Percentiles rank a stretch among this genome's conserved stretches.
Conservation (phyloP, 2,329 filamentous ascomycete species). For the Ascochyta fabae region DNA sequence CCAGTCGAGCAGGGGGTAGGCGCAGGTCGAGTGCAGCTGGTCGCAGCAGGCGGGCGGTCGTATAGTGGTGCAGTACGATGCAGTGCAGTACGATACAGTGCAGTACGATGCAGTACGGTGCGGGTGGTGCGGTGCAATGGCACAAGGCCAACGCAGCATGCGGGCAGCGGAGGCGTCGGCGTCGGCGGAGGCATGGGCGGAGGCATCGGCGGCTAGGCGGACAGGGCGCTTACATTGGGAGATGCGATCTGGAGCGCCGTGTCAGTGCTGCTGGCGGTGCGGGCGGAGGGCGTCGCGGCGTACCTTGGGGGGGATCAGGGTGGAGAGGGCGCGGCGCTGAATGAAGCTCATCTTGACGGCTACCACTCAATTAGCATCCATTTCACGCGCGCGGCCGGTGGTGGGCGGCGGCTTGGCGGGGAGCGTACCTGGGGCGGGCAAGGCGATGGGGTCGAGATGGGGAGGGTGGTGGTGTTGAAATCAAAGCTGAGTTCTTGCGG, state of each 20-base stretch:
- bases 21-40: not conserved
- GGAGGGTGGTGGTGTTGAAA: slow-evolving; percentile 40
- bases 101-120: no score
- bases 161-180: not conserved
- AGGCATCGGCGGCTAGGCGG: not conserved
- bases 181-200: slow-evolving; percentile 1
- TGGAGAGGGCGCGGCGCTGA: slow-evolving; percentile 89
- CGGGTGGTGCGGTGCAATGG: no score
- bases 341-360: slow-evolving; percentile 86
- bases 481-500: slow-evolving; percentile 41
- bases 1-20: not conserved
- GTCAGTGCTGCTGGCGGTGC: slow-evolving; percentile 46
- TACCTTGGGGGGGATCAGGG: slow-evolving; percentile 99
- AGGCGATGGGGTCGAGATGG: slow-evolving; percentile 46
- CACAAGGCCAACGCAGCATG: no score
- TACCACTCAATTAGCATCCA: slow-evolving; percentile 49
- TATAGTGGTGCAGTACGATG: not conserved
- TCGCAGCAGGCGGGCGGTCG: not conserved
- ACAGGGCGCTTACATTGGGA: slow-evolving; percentile 71
- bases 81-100: no score
- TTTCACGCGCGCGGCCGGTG: slow-evolving; percentile 24
- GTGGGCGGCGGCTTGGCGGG: slow-evolving; percentile 16
- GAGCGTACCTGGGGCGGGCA: slow-evolving; percentile 44
- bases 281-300: slow-evolving; percentile 36
- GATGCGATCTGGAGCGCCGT: slow-evolving; percentile 71